These are phyloP conservation scores for Nematodospora anomalae DNA, from an alignment of 1,139 yeast species.

Conservation along the genomic window DNA sequence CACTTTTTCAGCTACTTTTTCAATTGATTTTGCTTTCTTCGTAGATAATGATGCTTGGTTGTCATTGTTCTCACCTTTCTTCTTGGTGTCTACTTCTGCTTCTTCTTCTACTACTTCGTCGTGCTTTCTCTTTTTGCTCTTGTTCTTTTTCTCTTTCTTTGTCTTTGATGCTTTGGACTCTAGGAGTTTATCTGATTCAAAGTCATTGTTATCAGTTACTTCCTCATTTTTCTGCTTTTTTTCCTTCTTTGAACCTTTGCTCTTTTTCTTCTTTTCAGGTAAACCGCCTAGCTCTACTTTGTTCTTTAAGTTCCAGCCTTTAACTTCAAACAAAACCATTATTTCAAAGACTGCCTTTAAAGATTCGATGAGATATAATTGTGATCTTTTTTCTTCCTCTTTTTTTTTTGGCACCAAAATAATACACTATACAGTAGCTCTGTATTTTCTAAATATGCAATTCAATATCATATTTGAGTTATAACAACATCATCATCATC, in stretches of 20 bases:
- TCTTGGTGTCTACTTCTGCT: constrained; percentile 7
- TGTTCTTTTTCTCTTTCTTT: constrained; percentile 9
- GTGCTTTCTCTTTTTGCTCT: constrained; percentile 13
- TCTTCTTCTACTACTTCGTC: constrained; percentile 11
- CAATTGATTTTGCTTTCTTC: constrained; percentile 2
- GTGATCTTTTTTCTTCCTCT: no score
- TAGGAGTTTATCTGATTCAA: constrained; percentile 11
- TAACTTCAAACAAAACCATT: constrained; percentile 77
- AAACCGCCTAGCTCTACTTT: constrained; percentile 50
- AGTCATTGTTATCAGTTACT: constrained; percentile 13
- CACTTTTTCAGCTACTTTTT: constrained; percentile 3
- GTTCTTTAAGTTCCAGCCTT: constrained; percentile 75
- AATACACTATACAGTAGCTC: no score
- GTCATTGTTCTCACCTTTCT: constrained; percentile 5
- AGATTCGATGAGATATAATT: not conserved
- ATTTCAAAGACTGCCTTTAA: not conserved
- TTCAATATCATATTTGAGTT: no score
- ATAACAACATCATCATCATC: no score
- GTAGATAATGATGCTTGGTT: constrained; percentile 1
- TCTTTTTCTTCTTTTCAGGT: constrained; percentile 32
- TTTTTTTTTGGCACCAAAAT: no score
- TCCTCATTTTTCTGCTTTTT: constrained; percentile 15
- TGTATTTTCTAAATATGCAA: no score
- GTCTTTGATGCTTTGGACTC: constrained; percentile 9
- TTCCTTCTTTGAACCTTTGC: constrained; percentile 23